Conservation (phyloP, 2,329 filamentous ascomycete genomes). For the Sarocladium brachiariae region DNA sequence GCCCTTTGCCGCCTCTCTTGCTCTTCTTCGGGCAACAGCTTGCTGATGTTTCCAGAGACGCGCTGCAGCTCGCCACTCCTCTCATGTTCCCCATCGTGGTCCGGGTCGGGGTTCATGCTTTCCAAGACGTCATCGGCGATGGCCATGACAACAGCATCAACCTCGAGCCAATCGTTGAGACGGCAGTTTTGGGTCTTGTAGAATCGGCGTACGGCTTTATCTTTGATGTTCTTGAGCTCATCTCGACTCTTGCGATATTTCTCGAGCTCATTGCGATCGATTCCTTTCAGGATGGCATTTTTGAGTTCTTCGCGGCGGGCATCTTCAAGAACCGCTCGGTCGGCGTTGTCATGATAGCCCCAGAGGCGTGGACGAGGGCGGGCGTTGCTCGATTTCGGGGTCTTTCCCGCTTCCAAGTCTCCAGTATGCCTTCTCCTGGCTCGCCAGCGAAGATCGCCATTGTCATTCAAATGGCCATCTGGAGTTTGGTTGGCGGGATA, state of each 20-base stretch:
- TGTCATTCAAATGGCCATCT: constrained; percentile 1
- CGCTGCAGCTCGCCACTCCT: constrained; percentile 23
- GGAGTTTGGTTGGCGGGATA: not conserved
- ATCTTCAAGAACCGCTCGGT: constrained; percentile 23
- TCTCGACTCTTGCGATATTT: constrained; percentile 22
- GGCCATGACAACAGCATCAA: constrained; percentile 26
- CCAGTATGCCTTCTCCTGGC: not conserved
- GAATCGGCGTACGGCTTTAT: constrained; percentile 22
- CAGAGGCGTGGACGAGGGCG: constrained; percentile 15
- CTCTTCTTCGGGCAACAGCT: constrained; percentile 26
- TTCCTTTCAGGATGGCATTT: constrained; percentile 21
- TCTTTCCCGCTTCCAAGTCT: not conserved
- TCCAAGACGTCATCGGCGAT: constrained; percentile 27
- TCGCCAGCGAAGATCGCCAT: not conserved
- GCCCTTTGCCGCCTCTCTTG: constrained; percentile 19
- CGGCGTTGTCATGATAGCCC: constrained; percentile 23
- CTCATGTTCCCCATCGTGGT: constrained; percentile 26
- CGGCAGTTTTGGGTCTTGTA: constrained; percentile 24
- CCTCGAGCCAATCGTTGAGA: constrained; percentile 28
- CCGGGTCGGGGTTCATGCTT: constrained; percentile 27
- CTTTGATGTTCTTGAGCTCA: constrained; percentile 21
- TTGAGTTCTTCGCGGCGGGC: constrained; percentile 24
- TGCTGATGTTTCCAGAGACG: constrained; percentile 22
- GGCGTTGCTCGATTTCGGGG: not conserved
- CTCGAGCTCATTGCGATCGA: constrained; percentile 22